Conservation (phyloP, 2,329 filamentous ascomycete species). For the Stagonosporopsis rhizophila region DNA sequence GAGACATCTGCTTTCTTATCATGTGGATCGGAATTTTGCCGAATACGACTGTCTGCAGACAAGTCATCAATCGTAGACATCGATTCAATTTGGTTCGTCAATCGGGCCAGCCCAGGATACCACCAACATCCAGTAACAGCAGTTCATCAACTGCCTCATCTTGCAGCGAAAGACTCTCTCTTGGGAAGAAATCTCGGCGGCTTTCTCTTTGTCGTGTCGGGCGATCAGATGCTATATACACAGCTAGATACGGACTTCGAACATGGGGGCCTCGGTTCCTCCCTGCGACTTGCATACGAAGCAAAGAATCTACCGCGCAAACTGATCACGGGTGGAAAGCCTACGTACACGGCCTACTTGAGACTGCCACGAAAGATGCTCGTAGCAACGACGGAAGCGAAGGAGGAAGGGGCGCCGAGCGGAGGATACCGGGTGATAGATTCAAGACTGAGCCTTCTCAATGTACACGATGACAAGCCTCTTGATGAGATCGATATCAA, state of each 20-base stretch:
- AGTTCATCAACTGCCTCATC: constrained; percentile 39
- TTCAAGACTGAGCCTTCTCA: constrained; percentile 43
- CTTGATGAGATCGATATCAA: constrained; percentile 31
- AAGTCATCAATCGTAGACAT: constrained; percentile 27
- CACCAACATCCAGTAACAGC: constrained; percentile 43
- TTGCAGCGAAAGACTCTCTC: constrained; percentile 34
- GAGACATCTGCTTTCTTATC: constrained; percentile 43
- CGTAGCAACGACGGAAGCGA: constrained; percentile 53
- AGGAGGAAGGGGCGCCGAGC: constrained; percentile 40
- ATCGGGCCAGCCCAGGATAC: constrained; percentile 36
- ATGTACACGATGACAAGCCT: constrained; percentile 29
- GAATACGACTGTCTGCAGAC: constrained; percentile 31
- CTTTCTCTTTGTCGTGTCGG: constrained; percentile 57
- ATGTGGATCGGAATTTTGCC: constrained; percentile 50
- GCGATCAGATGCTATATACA: constrained; percentile 57
- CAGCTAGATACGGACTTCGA: constrained; percentile 52
- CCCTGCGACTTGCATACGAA: constrained; percentile 2
- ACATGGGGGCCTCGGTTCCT: constrained; percentile 14
- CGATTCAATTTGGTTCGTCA: constrained; percentile 50
- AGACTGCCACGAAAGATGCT: constrained; percentile 55
- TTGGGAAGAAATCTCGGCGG: constrained; percentile 50
- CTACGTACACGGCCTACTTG: constrained; percentile 54
- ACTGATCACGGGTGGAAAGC: constrained; percentile 33
- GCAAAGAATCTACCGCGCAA: constrained; percentile 38
- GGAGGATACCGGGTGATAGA: constrained; percentile 47